phyloP scores from a whole-genome alignment of 805 yeast genomes.

The Lipomyces spencermartinsiae region DNA sequence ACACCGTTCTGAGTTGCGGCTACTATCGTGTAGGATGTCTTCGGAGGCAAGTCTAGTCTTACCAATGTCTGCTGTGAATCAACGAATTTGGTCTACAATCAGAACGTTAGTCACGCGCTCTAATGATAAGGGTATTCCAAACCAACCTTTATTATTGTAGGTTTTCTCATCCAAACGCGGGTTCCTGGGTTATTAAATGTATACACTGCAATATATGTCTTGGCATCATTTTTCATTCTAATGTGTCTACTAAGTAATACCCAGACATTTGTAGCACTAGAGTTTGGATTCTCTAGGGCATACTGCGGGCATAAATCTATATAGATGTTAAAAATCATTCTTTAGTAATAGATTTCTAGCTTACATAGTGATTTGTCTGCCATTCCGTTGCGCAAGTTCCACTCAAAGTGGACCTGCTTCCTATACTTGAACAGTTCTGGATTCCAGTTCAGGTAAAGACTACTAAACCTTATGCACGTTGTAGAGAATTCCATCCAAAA shows the following conservation, averaged over 20 bases:
- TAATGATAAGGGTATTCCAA: neutral
- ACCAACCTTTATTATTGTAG: constrained; percentile 17
- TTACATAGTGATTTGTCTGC: constrained; percentile 16
- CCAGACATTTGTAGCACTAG: constrained; percentile 21
- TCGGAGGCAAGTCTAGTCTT: constrained; percentile 25
- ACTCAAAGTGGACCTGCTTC: constrained; percentile 27
- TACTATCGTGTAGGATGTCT: constrained; percentile 23
- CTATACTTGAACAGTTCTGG: constrained; percentile 42
- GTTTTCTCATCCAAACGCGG: constrained; percentile 14
- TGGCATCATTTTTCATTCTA: constrained; percentile 8
- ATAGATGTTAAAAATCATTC: neutral
- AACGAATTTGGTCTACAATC: constrained; percentile 20
- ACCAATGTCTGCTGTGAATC: constrained; percentile 30
- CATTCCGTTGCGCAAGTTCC: constrained; percentile 17
- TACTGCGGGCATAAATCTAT: constrained; percentile 30
- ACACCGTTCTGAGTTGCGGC: constrained; percentile 10
- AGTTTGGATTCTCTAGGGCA: constrained; percentile 15
- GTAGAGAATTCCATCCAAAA: constrained; percentile 46
- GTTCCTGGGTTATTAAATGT: constrained; percentile 24
- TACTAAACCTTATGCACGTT: constrained; percentile 52
- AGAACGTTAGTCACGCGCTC: neutral
- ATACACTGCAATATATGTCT: constrained; percentile 23
- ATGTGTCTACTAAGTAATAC: constrained; percentile 27
- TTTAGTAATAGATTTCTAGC: neutral
- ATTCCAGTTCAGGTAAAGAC: constrained; percentile 73